A percentile compares a stretch with the other conserved stretches of the same genome.
These are phyloP conservation scores for Apiotrichum gamsii DNA, from an alignment of 1,284 basidiomycete species.

Conservation along the genomic window DNA sequence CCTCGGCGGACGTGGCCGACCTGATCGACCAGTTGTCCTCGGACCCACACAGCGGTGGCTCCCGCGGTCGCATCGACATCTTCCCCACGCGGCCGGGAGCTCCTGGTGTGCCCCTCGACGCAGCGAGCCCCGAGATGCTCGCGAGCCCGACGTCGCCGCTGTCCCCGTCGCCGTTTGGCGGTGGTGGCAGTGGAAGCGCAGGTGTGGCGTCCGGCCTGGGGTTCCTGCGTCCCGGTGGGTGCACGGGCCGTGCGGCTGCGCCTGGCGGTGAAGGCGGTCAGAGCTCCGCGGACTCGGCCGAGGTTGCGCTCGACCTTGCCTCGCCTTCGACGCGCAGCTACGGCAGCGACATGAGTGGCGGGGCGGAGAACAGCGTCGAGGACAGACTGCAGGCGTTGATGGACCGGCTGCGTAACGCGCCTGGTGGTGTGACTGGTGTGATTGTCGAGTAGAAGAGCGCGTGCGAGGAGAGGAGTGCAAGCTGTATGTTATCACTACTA, in stretches of 20 bases:
- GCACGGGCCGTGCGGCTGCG: neutral
- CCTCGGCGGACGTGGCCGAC: constrained; percentile 38
- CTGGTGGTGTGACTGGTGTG: constrained; percentile 7
- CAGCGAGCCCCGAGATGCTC: neutral
- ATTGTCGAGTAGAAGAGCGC: no score
- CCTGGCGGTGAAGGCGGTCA: neutral
- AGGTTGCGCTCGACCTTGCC: constrained; percentile 1
- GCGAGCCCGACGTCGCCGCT: no score
- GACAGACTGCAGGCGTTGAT: constrained; percentile 41
- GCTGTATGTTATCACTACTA: no score
- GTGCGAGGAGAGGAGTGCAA: no score
- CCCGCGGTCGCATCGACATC: constrained; percentile 39
- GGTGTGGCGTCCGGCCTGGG: no score
- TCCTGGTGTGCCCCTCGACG: neutral
- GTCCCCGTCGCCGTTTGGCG: no score
- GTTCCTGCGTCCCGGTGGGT: no score
- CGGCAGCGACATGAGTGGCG: constrained; percentile 12
- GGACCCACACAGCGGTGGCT: constrained; percentile 22
- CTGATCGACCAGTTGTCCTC: constrained; percentile 41
- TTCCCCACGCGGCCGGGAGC: constrained; percentile 8
- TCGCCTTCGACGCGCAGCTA: constrained; percentile 28
- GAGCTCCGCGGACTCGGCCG: neutral
- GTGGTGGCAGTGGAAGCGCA: no score
- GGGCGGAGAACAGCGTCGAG: constrained; percentile 25
- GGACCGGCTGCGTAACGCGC: constrained; percentile 30